Evolutionary conservation across 2,329 filamentous ascomycete species (phyloP).

Genomic region (Epichloe elymi): DNA sequence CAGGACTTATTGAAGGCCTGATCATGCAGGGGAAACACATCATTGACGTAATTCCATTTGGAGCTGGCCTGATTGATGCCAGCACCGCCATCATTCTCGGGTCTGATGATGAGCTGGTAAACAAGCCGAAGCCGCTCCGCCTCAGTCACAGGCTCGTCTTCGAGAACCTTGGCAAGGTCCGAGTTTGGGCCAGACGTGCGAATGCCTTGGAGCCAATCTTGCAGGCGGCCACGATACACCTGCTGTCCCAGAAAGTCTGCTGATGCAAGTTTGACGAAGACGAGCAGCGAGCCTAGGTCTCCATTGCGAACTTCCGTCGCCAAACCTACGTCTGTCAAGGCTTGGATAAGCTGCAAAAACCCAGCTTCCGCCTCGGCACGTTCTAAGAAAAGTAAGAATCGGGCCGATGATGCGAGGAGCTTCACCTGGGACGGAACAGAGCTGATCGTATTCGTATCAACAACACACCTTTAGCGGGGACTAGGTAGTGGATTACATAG

Average conservation of each 20-base stretch:
- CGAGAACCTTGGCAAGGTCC: constrained; percentile 54
- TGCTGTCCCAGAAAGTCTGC: constrained; percentile 62
- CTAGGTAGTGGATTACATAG: constrained; percentile 73
- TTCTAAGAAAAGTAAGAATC: constrained; percentile 32
- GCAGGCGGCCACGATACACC: constrained; percentile 74
- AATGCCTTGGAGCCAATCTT: constrained; percentile 89
- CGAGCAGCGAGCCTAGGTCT: constrained; percentile 57
- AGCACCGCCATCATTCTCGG: constrained; percentile 62
- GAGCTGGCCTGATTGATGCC: constrained; percentile 58
- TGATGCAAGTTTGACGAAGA: constrained; percentile 74
- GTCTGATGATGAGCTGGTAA: constrained; percentile 69
- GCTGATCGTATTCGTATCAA: no score
- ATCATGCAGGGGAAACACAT: constrained; percentile 70
- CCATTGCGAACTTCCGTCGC: constrained; percentile 78
- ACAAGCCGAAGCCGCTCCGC: constrained; percentile 80
- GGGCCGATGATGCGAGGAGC: neutral
- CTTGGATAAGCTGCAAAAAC: constrained; percentile 66
- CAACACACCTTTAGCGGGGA: constrained; percentile 49
- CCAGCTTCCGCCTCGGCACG: constrained; percentile 55
- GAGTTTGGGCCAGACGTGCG: constrained; percentile 63
- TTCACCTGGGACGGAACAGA: neutral
- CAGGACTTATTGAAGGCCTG: constrained; percentile 61
- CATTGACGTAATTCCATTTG: constrained; percentile 59
- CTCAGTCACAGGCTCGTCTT: constrained; percentile 66
- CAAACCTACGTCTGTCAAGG: constrained; percentile 67